Conservation (phyloP, 2,329 filamentous ascomycete species). For the Fusarium albidum region DNA sequence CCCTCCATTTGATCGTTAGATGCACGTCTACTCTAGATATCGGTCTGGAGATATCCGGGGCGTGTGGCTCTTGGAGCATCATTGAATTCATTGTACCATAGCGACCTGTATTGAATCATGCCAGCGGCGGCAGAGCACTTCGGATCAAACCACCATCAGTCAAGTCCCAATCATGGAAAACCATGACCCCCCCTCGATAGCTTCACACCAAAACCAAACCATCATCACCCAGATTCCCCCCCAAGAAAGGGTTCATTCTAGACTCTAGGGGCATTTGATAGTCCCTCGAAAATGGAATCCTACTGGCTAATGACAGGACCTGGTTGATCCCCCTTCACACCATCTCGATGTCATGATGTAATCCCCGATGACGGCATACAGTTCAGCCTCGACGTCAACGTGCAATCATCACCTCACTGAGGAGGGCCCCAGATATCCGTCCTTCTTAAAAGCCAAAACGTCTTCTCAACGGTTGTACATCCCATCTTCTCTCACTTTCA, state of each 20-base stretch:
- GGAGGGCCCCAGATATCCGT: neutral
- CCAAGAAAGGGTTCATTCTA: neutral
- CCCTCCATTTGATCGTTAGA: neutral
- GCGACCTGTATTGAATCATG: no score
- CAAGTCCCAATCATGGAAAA: no score
- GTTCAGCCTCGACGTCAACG: constrained; percentile 36
- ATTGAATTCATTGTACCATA: no score
- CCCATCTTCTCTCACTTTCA: constrained; percentile 6
- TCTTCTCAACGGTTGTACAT: neutral
- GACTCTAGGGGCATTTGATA: neutral
- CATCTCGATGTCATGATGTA: constrained; percentile 40
- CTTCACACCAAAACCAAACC: no score
- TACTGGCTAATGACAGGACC: neutral
- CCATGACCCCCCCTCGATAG: no score
- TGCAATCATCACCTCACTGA: constrained; percentile 26
- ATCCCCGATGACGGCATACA: constrained; percentile 41
- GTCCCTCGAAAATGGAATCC: neutral
- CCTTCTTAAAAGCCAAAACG: constrained; percentile 14
- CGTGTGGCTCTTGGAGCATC: no score
- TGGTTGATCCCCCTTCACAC: constrained; percentile 1
- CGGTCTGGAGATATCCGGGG: fast-evolving
- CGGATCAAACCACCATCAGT: no score
- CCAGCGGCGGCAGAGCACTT: no score
- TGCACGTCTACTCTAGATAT: constrained; percentile 3
- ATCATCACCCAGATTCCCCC: no score